Conservation (phyloP, 2,329 filamentous ascomycete genomes). For the Chrysosphaeria jannelii region DNA sequence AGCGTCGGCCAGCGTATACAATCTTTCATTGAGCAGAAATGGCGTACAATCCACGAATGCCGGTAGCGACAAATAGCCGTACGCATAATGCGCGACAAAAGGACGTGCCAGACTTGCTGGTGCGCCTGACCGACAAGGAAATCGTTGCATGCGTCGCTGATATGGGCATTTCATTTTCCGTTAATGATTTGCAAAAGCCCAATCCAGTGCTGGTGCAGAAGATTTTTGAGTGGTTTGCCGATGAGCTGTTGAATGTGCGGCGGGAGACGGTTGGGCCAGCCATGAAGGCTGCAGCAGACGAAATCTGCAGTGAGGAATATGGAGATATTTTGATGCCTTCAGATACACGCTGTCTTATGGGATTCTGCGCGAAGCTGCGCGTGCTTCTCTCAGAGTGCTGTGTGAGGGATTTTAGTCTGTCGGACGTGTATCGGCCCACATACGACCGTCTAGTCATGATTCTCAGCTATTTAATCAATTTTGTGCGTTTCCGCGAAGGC, state of each 20-base stretch:
- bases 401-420: conserved; percentile 78
- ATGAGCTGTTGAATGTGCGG: conserved; percentile 76
- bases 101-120: conserved; percentile 25
- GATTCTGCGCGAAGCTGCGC: conserved; percentile 66
- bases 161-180: conserved; percentile 69
- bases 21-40: conserved; percentile 11
- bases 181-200: conserved; percentile 72
- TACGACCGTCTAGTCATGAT: conserved; percentile 79
- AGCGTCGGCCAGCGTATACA: too few species aligned
- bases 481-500: conserved; percentile 84
- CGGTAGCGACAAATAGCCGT: conserved; percentile 23
- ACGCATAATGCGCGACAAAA: conserved; percentile 22
- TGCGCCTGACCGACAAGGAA: conserved; percentile 37
- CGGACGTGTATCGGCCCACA: conserved; percentile 71
- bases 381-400: conserved; percentile 64
- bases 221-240: conserved; percentile 94
- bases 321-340: conserved; percentile 49
- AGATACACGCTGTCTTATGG: conserved; percentile 84
- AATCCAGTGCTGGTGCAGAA: conserved; percentile 87
- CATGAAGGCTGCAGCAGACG: conserved; percentile 74
- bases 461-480: conserved; percentile 95
- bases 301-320: conserved; percentile 51
- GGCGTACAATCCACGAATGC: conserved; percentile 29
- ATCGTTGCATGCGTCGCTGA: conserved; percentile 94
- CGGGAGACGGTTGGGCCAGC: conserved; percentile 81